Base-by-base conservation (phyloP, 2,329 filamentous ascomycete genomes). In the Coniella lustricola region DNA sequence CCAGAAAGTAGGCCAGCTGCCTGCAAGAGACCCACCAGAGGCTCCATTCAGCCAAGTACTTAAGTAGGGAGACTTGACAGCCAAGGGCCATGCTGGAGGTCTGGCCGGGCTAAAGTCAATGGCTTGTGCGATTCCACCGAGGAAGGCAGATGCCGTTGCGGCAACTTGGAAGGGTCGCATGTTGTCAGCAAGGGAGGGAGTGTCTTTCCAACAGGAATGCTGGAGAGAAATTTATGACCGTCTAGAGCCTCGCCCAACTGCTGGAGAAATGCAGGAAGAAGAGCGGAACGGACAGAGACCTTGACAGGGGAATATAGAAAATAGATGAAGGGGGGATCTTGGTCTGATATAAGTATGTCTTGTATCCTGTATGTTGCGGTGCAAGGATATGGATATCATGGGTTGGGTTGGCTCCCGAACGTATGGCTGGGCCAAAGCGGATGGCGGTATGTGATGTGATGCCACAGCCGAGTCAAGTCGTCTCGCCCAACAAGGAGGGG, bases 41-140 rank as follows among this genome's bases (percentile, higher is more conserved):
- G 81, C 82, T 9, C 75, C 81, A 49, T 76, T 67, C 36, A 84
- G 71, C 83, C 84, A 88, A 13, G 81, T 77, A 60, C 79, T 88
- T 14, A 90, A 66, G 56, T 90, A 91, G 0, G 87, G 87, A 9
- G 81, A 84, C 53, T 79, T 81, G 38, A 90, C 86, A 37, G 85
- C 85, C 31, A 91, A 65, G 12, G 87, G 86, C 22, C 86, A 71
- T 1, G 84, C 75, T 14, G 84, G 84, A 36, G 84, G 83, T 7
- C 81, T 73, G 32, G 78, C 75, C 31, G 84, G 84, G 32, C 67
- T 71, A 60, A 85, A 87, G 71, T 78, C 9, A 81, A 84, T 39
- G 62, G 59, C 60, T 18, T 59, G 54, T 29, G 55, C 58, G 45
- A 62, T 41, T 32, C 57, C 52, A 13, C 58, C 56, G 35, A 62